Evolutionary conservation across 140 eudicot genomes (phyloP), one percentile per base, ranked within the genome.

Genomic region (Erigeron philadelphicus): DNA sequence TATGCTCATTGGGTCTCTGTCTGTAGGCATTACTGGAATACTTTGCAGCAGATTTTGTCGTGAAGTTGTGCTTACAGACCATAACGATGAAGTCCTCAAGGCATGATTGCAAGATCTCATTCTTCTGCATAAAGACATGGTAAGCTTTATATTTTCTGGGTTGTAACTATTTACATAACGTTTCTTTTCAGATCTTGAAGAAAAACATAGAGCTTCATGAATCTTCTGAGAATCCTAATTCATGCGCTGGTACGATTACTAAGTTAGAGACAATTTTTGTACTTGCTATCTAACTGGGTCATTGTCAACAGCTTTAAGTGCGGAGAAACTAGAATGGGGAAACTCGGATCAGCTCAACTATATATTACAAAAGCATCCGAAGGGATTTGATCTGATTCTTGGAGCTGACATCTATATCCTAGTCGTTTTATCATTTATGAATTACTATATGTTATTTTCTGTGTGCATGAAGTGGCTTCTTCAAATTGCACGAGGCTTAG

Each of bases 391-490:
- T 82, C 80, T 93, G 3, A 62, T 93, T 76, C 96, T 93, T 81
- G 98, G 98, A 71, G 98, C 98, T 74, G 98, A 93, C 73, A 93
- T 93, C 72, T 93, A 87, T 93, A 92, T 88, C 98, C 98, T 79
- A 6, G 6, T 60, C 18, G 8, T 64, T 70, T 40, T 53, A 69
- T 64, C 47, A 21, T 68, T 42, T 66, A 9, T 21, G 67, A 68
- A 55, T 48, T 81, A 18, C 38, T 31, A 2, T 31, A 31, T 31
- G 38, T 31, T 31, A 31, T 31, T 31, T 31, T 31, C 38, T 31
- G 38, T 31, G 38, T 31, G 38, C 38, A 2, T 31, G 5, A 31
- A 31, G 38, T 31, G 38, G 38, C 4, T 31, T 31, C 38, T 31
- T 31, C 5, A 4, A 31, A 31, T 31, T 31, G 38, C 38, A 31